phyloP scores from a whole-genome alignment of 768 basidiomycete species.

The Brasilioporus rufonigricans region DNA sequence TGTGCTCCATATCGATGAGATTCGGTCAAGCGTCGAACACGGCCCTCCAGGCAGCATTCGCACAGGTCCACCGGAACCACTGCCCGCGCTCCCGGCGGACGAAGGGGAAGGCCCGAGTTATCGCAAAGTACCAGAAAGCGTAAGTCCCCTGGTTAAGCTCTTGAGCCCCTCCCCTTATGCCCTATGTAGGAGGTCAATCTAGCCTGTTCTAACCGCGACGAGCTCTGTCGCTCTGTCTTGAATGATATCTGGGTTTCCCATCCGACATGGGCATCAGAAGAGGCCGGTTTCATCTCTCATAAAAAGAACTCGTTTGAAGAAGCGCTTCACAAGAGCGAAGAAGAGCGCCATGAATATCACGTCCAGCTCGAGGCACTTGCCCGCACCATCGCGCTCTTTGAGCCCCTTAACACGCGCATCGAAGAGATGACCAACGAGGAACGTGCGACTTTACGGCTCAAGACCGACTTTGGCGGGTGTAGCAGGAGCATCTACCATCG shows the following conservation, averaged over 20 bases:
- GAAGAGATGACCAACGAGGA: slow-evolving; percentile 90
- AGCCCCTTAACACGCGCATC: slow-evolving; percentile 82
- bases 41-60: slow-evolving; percentile 79
- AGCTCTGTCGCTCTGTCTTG: slow-evolving; percentile 91
- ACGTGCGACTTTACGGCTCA: slow-evolving; percentile 74
- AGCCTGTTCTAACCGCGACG: slow-evolving; percentile 92
- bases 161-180: not conserved
- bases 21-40: slow-evolving; percentile 54
- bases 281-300: slow-evolving; percentile 89
- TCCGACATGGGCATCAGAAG: slow-evolving; percentile 97
- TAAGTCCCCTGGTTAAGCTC: slow-evolving; percentile 42
- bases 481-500: slow-evolving; percentile 88
- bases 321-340: slow-evolving; percentile 93
- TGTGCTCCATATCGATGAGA: slow-evolving; percentile 77
- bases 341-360: slow-evolving; percentile 97
- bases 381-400: slow-evolving; percentile 87
- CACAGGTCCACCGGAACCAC: slow-evolving; percentile 71
- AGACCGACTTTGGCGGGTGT: slow-evolving; percentile 84
- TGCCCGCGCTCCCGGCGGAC: slow-evolving; percentile 75
- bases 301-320: slow-evolving; percentile 98
- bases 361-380: slow-evolving; percentile 89
- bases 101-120: slow-evolving; percentile 94
- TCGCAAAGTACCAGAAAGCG: slow-evolving; percentile 81
- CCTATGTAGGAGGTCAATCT: slow-evolving; percentile 72
- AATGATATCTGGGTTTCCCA: slow-evolving; percentile 99